Evolutionary conservation across 108 stramenopile genomes (phyloP), one percentile per base, ranked within the genome.

Genomic region (Mediolabrus comicus): DNA sequence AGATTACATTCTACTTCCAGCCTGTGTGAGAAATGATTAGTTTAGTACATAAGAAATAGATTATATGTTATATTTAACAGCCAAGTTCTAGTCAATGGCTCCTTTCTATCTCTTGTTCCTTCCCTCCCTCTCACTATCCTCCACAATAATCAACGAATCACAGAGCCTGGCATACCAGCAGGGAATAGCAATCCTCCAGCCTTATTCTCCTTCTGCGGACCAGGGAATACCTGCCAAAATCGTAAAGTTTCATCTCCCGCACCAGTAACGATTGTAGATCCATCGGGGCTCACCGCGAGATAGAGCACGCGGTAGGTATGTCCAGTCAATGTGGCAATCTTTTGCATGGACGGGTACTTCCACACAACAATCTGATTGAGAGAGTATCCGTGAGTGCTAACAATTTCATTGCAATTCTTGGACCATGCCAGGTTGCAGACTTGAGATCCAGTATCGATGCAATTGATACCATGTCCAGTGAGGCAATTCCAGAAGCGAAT

Each of bases 141-240:
- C 9, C 9, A 36, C 13, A 36, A 1, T 3, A 52, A 28, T 65
- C 27, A 22, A 55, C 92, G 87, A 75, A 95, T 83, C 10, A 95
- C 86, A 19, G 92, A 93, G n/a, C 91, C 90, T 51, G 91, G 72
- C 46, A 84, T 84, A 0, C 67, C 67, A 29, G 85, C 75, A 30
- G 95, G 95, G 68, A 95, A 95, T 55, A 95, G 69, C 28, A 95
- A 67, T 5, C 92, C 92, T 26, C 87, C 82, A 30, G 86, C 75
- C 57, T 83, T 87, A 62, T 88, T 91, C n/a, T 82, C 86, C 56
- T 90, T 77, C 36, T 85, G 87, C 28, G 91, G 90, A 32, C 92
- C 97, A 0, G 98, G 99, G 72, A 99, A 99, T n/a, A 98, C 92
- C 60, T 97, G 96, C 99, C 99, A 99, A 66, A 99, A 99, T 13